Evolutionary conservation across 192 early-diverging fungal genomes (phyloP).

Genomic region (Linnemannia zychae): DNA sequence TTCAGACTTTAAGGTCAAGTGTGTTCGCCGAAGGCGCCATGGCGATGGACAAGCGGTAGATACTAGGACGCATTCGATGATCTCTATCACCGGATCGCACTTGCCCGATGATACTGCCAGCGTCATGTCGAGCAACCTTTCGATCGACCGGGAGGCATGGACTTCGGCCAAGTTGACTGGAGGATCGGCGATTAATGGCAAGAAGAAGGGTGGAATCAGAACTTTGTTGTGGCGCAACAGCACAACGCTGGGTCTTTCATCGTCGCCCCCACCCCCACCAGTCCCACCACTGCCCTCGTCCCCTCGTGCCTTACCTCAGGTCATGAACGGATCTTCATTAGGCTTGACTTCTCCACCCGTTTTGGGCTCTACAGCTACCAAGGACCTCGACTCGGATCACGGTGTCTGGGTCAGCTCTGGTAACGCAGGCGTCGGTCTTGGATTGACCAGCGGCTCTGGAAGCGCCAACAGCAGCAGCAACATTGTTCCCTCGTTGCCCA

Average conservation of each 20-base stretch:
- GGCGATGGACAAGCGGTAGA: conserved; percentile 14
- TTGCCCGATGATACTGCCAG: conserved; percentile 43
- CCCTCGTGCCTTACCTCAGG: conserved; percentile 35
- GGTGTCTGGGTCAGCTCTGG: conserved; percentile 54
- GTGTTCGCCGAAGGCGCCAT: conserved; percentile 58
- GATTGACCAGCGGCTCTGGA: not conserved
- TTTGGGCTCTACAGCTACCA: conserved; percentile 6
- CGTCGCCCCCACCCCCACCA: conserved; percentile 40
- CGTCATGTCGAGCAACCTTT: conserved; percentile 50
- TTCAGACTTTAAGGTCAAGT: conserved; percentile 71
- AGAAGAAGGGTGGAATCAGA: conserved; percentile 51
- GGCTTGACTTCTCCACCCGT: conserved; percentile 32
- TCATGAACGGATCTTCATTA: conserved; percentile 40
- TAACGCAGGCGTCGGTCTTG: conserved; percentile 5
- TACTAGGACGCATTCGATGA: not conserved
- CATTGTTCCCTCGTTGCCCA: conserved; percentile 29
- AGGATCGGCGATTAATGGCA: conserved; percentile 26
- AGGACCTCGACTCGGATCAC: conserved; percentile 50
- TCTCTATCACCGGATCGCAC: conserved; percentile 5
- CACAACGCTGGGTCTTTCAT: conserved; percentile 26
- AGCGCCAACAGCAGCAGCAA: not conserved
- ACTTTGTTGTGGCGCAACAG: conserved; percentile 49
- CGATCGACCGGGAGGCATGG: conserved; percentile 42
- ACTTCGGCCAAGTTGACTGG: conserved; percentile 39
- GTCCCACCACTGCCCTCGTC: conserved; percentile 34